These are phyloP conservation scores for Physaria fendleri DNA, from an alignment of 345 rosid species.

Conservation along the genomic window DNA sequence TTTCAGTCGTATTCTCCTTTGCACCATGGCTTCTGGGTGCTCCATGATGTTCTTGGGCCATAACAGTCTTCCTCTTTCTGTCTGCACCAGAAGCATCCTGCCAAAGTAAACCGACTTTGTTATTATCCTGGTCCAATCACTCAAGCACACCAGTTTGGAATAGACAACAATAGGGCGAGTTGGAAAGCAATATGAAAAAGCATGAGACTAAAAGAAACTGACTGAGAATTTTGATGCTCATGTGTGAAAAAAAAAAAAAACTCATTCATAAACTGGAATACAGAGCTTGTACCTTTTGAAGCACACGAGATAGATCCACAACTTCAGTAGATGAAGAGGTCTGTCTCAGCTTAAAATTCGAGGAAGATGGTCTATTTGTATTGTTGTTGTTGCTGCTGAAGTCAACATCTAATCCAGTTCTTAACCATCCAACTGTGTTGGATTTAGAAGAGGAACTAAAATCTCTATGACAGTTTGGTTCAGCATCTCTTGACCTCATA, in stretches of 20 bases:
- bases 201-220: not conserved
- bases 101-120: constrained; percentile 18
- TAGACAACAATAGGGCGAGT: too few relatives aligned
- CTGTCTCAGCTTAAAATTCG: constrained; percentile 31
- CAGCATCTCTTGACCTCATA: constrained; percentile 32
- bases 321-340: constrained; percentile 30
- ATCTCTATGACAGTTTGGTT: constrained; percentile 29
- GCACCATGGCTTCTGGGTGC: constrained; percentile 34
- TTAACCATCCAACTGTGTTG: constrained; percentile 28
- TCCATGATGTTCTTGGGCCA: too few relatives aligned
- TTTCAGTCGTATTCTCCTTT: constrained; percentile 41
- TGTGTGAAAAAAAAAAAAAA: not conserved
- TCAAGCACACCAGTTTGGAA: too few relatives aligned
- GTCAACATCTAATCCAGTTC: constrained; percentile 31
- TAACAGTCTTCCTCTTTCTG: too few relatives aligned
- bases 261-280: not conserved
- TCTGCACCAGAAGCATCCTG: constrained; percentile 52
- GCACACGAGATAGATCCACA: constrained; percentile 30
- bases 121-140: not conserved
- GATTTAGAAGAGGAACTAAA: constrained; percentile 33
- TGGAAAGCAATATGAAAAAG: not conserved
- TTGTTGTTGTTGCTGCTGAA: constrained; percentile 27
- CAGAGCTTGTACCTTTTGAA: constrained; percentile 41
- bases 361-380: constrained; percentile 23
- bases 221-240: not conserved